Evolutionary conservation across 768 basidiomycete genomes (phyloP), one percentile per base, ranked within the genome.

Genomic region (Rhodotorula babjevae): DNA sequence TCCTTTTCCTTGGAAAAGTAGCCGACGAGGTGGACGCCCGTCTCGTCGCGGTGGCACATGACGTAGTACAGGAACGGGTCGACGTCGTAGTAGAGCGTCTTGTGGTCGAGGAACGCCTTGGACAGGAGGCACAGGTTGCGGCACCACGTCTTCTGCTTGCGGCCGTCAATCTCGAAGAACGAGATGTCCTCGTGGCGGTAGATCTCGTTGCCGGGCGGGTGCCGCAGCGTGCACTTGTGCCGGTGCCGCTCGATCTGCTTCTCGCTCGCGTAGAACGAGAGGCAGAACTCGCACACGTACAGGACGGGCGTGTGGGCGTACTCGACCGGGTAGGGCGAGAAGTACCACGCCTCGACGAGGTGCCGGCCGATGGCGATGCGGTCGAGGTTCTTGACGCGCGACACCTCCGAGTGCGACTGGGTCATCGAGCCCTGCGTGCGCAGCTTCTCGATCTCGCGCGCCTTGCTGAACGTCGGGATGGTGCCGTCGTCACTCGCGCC

Each of bases 1-100:
- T 99, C 96, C 81, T 99, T 99, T 84, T 99, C 96, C 80, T 98
- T 98, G 42, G 93, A 97, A 82, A 99, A 99, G 83, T 97, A 99
- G 36, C 95, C 95, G 75, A 99, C 90, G 76, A 96, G 82, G 80
- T 99, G 96, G 81, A 91, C 93, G 46, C 96, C 96, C 31, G 85
- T 83, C 21, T 90, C 88, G 82, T 99, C 96, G 72, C 93, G 87
- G 79, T 88, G 87, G 62, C 87, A 87, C 94, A 99, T 94, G 82
- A 94, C 90, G 85, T 99, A 99, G 85, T 93, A 99, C 86, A 99
- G 87, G 84, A 99, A 99, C 5, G 96, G 96, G 70, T 97, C 98
- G 77, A 98, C 95, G 83, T 99, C 96, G 83, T 97, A 99, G 83
- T 99, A 98, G 75, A 99, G 84, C 25, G 95, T 98, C 84, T 99